Evolutionary conservation across 257 asterid genomes (phyloP).

Genomic region (Gentiana dahurica): DNA sequence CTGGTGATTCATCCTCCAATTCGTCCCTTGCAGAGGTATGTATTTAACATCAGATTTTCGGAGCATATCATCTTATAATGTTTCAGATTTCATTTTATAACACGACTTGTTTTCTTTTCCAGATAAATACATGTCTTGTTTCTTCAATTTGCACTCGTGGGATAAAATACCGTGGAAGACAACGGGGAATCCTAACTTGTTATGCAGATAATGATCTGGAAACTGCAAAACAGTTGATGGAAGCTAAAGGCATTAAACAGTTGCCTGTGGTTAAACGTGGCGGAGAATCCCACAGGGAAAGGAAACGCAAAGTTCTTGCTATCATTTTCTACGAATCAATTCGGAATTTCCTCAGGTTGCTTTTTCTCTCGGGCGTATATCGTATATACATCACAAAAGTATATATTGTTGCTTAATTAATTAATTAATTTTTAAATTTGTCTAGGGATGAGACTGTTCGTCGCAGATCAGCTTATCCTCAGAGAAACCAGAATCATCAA

Average conservation of each 20-base stretch:
- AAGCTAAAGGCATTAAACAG: constrained; percentile 88
- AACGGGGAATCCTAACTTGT: constrained; percentile 71
- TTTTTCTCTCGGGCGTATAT: background rate
- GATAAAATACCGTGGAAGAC: constrained; percentile 57
- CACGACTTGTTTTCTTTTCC: constrained; percentile 14
- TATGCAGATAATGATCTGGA: constrained; percentile 78
- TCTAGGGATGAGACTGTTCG: constrained; percentile 24
- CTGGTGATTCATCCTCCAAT: constrained; percentile 37
- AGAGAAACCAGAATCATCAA: constrained; percentile 16
- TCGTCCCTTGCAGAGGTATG: constrained; percentile 44
- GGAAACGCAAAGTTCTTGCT: constrained; percentile 49
- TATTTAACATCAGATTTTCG: background rate
- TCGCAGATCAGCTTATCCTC: constrained; percentile 8
- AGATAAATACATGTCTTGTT: constrained; percentile 52
- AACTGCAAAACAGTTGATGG: constrained; percentile 94
- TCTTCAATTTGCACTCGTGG: constrained; percentile 84
- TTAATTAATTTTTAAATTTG: constrained; percentile 1
- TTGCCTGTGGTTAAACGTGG: constrained; percentile 80
- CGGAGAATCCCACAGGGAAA: constrained; percentile 45
- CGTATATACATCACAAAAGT: background rate
- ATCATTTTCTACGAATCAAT: constrained; percentile 75
- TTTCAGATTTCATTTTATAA: background rate
- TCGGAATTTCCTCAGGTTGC: constrained; percentile 63
- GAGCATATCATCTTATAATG: background rate
- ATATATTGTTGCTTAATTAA: background rate